Percentiles rank a stretch among this genome's conserved stretches.
Evolutionary conservation across 495 filamentous ascomycete species (phyloP).

Genomic region (Daldinia childiae): DNA sequence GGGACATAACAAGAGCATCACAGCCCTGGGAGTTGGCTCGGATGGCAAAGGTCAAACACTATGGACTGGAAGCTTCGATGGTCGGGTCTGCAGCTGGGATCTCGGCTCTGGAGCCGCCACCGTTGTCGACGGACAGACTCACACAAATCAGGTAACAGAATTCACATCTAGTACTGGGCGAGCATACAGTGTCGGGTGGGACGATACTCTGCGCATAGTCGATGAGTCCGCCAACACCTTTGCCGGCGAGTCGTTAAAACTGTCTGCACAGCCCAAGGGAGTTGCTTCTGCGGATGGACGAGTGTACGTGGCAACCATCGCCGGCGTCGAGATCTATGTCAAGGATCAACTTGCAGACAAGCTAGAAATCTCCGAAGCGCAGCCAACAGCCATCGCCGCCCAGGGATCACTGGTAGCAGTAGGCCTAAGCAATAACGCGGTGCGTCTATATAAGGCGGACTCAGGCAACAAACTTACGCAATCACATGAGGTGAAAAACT

Average conservation of each 20-base stretch:
- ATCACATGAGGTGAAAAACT: constrained; percentile 58
- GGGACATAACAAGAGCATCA: constrained; percentile 95
- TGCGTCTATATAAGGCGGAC: constrained; percentile 73
- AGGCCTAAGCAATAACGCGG: constrained; percentile 73
- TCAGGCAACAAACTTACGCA: constrained; percentile 57
- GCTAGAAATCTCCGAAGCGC: constrained; percentile 57
- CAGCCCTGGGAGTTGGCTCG: constrained; percentile 67
- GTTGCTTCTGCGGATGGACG: constrained; percentile 54
- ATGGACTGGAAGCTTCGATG: constrained; percentile 92
- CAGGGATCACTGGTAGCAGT: constrained; percentile 73
- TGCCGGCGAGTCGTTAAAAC: constrained; percentile 55
- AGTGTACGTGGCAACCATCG: constrained; percentile 71
- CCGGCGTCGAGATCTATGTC: constrained; percentile 71
- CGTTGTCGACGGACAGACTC: constrained; percentile 77
- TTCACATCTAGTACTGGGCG: constrained; percentile 68
- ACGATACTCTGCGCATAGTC: constrained; percentile 87
- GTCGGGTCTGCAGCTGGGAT: constrained; percentile 85
- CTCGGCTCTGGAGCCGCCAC: constrained; percentile 70
- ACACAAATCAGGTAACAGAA: constrained; percentile 83
- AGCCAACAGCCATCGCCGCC: constrained; percentile 75
- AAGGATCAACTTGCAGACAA: constrained; percentile 64
- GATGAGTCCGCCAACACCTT: constrained; percentile 65
- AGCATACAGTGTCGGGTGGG: constrained; percentile 91
- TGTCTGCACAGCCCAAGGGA: constrained; percentile 62
- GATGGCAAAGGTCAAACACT: constrained; percentile 66